These are phyloP conservation scores for Trametes cubensis DNA, from an alignment of 768 basidiomycete genomes.

Conservation along the genomic window DNA sequence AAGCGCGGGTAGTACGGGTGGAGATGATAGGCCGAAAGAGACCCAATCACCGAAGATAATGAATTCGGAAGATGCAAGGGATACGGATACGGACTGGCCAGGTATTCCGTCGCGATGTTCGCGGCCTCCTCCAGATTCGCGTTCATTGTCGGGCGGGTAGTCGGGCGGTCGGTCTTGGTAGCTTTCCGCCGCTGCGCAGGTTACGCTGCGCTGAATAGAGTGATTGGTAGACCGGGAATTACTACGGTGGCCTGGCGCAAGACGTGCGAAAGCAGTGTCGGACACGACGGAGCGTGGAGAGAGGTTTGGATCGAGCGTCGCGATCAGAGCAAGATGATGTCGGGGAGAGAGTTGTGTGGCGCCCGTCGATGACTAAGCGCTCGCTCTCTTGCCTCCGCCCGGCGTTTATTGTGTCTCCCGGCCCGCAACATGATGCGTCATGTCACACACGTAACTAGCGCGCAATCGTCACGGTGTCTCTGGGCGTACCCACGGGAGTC, in stretches of 20 bases:
- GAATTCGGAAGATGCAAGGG: not conserved
- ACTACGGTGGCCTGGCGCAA: not conserved
- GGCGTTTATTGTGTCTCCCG: conserved; percentile 8
- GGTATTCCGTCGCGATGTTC: conserved; percentile 50
- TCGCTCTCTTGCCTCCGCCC: not conserved
- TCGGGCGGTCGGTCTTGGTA: not conserved
- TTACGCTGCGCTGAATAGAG: not conserved
- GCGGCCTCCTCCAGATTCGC: conserved; percentile 51
- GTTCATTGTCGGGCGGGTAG: conserved; percentile 25
- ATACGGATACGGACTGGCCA: conserved; percentile 42
- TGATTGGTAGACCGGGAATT: not conserved
- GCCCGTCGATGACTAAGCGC: conserved; percentile 11
- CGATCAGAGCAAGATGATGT: conserved; percentile 24
- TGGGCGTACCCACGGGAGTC: not conserved
- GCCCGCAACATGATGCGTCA: not conserved
- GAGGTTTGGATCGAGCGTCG: conserved; percentile 10
- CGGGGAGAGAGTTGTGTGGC: conserved; percentile 15
- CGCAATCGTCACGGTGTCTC: not conserved
- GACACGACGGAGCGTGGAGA: conserved; percentile 1
- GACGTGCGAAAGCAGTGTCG: conserved; percentile 17
- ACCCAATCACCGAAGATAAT: not conserved
- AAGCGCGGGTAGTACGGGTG: not conserved
- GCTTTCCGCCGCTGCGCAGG: not conserved
- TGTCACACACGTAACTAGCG: conserved; percentile 13
- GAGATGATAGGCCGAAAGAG: not conserved